Conservation (phyloP, 164 flowering plant genomes). For the grape (Vitis vinifera) region DNA sequence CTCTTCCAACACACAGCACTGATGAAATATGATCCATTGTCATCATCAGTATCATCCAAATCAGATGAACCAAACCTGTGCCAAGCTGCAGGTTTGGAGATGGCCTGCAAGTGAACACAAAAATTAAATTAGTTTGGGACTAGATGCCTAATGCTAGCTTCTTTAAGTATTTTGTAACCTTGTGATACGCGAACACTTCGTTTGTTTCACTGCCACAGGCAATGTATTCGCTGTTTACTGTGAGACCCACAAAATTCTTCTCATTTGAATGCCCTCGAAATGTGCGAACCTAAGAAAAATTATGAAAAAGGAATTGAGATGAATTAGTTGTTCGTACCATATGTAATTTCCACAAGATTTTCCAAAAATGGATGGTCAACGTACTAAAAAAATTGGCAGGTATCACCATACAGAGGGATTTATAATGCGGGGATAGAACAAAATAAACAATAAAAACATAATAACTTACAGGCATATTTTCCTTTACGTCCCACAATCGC, state of each 20-base stretch:
- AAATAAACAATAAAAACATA: not conserved
- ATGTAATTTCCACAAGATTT: too few species aligned
- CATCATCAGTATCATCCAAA: conserved; percentile 60
- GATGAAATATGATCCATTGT: conserved; percentile 64
- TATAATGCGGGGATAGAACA: too few species aligned
- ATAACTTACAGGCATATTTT: conserved; percentile 60
- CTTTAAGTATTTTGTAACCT: conserved; percentile 41
- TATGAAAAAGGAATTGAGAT: not conserved
- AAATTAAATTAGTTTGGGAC: not conserved
- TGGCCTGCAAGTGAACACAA: conserved; percentile 50
- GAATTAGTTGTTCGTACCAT: too few species aligned
- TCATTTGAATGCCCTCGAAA: conserved; percentile 84
- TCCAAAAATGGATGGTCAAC: too few species aligned
- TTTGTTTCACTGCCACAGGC: conserved; percentile 96
- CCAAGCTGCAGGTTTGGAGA: conserved; percentile 75
- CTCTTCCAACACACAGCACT: conserved; percentile 96
- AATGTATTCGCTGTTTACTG: conserved; percentile 71
- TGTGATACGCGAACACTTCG: conserved; percentile 85
- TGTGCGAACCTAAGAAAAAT: conserved; percentile 52
- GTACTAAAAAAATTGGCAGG: too few species aligned
- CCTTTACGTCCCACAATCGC: conserved; percentile 89
- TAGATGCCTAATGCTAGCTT: not conserved
- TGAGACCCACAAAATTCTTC: conserved; percentile 89
- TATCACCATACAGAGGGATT: too few species aligned
- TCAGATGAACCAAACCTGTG: conserved; percentile 65